These are phyloP conservation scores for Neurospora tetraspora DNA, from an alignment of 495 filamentous ascomycete genomes.

Conservation along the genomic window DNA sequence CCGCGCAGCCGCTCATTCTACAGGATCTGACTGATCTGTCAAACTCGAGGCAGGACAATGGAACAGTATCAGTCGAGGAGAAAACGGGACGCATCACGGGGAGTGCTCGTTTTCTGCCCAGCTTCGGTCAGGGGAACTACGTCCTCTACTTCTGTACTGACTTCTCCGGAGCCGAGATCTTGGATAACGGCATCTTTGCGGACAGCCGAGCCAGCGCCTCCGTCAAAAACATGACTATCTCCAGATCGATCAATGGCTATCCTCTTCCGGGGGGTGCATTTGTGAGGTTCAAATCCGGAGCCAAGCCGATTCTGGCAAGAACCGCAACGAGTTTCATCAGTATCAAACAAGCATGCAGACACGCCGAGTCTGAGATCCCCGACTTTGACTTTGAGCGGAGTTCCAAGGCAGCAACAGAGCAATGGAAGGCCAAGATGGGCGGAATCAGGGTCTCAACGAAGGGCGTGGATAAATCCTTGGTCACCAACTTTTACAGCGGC, in stretches of 20 bases:
- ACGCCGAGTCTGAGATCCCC: slow-evolving; percentile 59
- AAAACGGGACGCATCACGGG: slow-evolving; percentile 53
- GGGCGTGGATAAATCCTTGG: slow-evolving; percentile 41
- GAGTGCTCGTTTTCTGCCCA: slow-evolving; percentile 55
- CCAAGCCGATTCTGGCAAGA: slow-evolving; percentile 46
- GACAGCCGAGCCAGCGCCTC: slow-evolving; percentile 46
- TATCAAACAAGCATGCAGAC: slow-evolving; percentile 51
- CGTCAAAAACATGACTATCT: slow-evolving; percentile 46
- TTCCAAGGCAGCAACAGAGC: slow-evolving; percentile 39
- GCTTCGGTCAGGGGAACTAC: slow-evolving; percentile 58
- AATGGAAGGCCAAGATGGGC: slow-evolving; percentile 56
- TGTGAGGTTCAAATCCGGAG: slow-evolving; percentile 20
- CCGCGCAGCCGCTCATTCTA: slow-evolving; percentile 48
- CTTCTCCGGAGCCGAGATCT: slow-evolving; percentile 52
- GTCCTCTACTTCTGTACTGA: slow-evolving; percentile 57
- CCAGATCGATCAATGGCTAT: slow-evolving; percentile 51
- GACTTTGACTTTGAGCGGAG: slow-evolving; percentile 53
- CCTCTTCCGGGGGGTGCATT: slow-evolving; percentile 44
- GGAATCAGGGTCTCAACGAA: slow-evolving; percentile 46
- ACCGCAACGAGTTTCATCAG: slow-evolving; percentile 66
- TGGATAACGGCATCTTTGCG: slow-evolving; percentile 55
- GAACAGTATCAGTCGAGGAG: slow-evolving; percentile 42
- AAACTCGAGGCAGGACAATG: slow-evolving; percentile 52
- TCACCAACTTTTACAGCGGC: slow-evolving; percentile 61
- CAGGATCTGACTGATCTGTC: slow-evolving; percentile 59